These are phyloP conservation scores for Melanopsichium pennsylvanicum DNA, from an alignment of 1,284 basidiomycete species.

Conservation along the genomic window DNA sequence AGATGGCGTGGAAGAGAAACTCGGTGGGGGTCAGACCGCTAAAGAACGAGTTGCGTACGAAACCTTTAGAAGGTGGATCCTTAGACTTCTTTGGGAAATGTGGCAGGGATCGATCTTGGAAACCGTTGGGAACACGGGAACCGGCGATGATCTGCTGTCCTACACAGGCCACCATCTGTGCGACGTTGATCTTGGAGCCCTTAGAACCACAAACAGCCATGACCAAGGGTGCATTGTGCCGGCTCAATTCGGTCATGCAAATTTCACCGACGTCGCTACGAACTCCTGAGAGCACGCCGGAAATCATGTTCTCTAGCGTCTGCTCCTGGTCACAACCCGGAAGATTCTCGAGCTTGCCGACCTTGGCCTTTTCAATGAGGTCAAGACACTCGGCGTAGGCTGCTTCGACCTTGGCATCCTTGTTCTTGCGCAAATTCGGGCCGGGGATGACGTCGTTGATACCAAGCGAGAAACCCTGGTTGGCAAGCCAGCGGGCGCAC, in stretches of 20 bases:
- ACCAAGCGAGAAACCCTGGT: conserved; percentile 96
- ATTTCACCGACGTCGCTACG: conserved; percentile 95
- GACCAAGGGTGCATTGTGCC: conserved; percentile 95
- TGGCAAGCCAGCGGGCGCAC: conserved; percentile 93
- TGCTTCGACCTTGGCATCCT: conserved; percentile 84
- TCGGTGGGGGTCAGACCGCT: conserved; percentile 93
- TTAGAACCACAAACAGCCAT: conserved; percentile 99
- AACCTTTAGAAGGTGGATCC: conserved; percentile 96
- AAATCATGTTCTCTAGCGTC: conserved; percentile 94
- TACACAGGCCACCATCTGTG: conserved; percentile 99
- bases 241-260: conserved; percentile 95
- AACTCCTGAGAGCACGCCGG: conserved; percentile 89
- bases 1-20: conserved; percentile 98
- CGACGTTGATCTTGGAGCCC: conserved; percentile 97
- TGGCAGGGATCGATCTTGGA: conserved; percentile 97
- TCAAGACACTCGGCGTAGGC: conserved; percentile 89
- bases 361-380: conserved; percentile 87
- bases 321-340: conserved; percentile 97
- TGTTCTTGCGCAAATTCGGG: conserved; percentile 78
- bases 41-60: conserved; percentile 95
- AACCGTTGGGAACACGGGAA: conserved; percentile 97
- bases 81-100: conserved; percentile 98
- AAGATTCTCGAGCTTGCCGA: conserved; percentile 91
- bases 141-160: conserved; percentile 99
- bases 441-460: conserved; percentile 99